Base-by-base conservation (phyloP, 176 grass and related monocot genomes). In the Poa pratensis region DNA sequence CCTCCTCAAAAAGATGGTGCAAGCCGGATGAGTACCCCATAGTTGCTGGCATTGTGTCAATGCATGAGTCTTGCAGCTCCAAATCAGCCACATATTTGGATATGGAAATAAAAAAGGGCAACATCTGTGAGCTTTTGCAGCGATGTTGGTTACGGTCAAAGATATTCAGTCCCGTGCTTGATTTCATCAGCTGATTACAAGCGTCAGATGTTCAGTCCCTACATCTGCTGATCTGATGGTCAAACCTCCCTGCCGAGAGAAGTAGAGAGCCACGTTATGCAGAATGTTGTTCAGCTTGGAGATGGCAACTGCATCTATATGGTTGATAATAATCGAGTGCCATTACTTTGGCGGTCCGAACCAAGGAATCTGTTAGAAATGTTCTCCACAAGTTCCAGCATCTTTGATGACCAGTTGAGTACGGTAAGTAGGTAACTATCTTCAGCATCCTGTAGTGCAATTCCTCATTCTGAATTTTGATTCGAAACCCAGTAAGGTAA, bases 371-470 rank as follows among this genome's bases (percentile, higher is more conserved):
- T 30, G 30, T 30, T 30, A 30, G 30, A 30, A 68, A 51, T 17
- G 1, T 34, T 35, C 43, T 70, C 48, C 2, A 70, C 65, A 55
- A 83, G 17, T 63, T 88, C 40, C 5, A 79, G 53, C 65, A 88
- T 79, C 43, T 64, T 48, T 24, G 55, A 53, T 10, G 40, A 72
- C 4, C 30, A 83, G 39, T 55, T 88, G 39, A 32, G 15, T 12
- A 16, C 16, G 71, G 71, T 74, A 50, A 74, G 45, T 9, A 84
- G n/a, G 68, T 79, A 66, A 10, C 64, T 30, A 27, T 88, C 72
- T 18, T 23, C 42, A 9, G 53, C 84, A 72, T 90, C 84, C n/a
- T 87, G 40, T 10, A 73, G 14, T 22, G 51, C 60, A 14, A 35
- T 57, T 7, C 54, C 0, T 54, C 79, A 27, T 51, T 65, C 50